Conservation (phyloP, 1,139 yeast species). For the Hansenula anomala region DNA sequence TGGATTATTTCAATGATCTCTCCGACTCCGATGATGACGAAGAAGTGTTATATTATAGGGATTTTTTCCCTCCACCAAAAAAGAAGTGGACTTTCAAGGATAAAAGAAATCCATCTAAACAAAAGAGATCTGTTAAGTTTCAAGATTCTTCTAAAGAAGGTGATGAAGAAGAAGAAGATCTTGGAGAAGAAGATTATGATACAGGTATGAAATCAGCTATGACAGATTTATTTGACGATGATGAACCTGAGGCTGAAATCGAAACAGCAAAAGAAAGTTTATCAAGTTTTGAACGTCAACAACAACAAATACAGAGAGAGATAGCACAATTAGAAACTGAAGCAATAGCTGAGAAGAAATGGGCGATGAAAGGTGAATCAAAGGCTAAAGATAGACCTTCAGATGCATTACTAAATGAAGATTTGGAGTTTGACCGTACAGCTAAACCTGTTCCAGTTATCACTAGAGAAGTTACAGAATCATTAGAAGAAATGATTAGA, state of each 20-base stretch:
- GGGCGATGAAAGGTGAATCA: slow-evolving; percentile 95
- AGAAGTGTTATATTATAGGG: slow-evolving; percentile 68
- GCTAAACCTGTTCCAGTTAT: slow-evolving; percentile 89
- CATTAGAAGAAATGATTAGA: slow-evolving; percentile 83
- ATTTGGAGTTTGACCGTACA: slow-evolving; percentile 66
- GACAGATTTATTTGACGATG: slow-evolving; percentile 60
- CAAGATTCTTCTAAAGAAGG: too few species aligned
- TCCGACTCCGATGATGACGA: slow-evolving; percentile 48
- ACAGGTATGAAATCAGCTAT: slow-evolving; percentile 57
- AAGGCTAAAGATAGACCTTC: slow-evolving; percentile 74
- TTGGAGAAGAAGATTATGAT: slow-evolving; percentile 43
- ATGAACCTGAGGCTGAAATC: slow-evolving; percentile 28
- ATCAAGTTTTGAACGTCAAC: slow-evolving; percentile 84
- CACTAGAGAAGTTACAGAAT: slow-evolving; percentile 81
- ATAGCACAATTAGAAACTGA: slow-evolving; percentile 79
- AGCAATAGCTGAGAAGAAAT: slow-evolving; percentile 82
- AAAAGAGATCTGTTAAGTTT: slow-evolving; percentile 15
- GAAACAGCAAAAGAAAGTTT: slow-evolving; percentile 37
- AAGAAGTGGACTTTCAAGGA: slow-evolving; percentile 20
- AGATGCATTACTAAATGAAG: slow-evolving; percentile 72
- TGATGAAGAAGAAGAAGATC: slow-evolving; percentile 31
- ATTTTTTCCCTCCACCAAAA: slow-evolving; percentile 53
- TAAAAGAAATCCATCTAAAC: slow-evolving; percentile 13
- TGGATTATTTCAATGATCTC: slow-evolving; percentile 62
- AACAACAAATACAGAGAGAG: slow-evolving; percentile 67